Evolutionary conservation across 352 stramenopile genomes (phyloP).

Genomic region (Globisporangium megalacanthum): DNA sequence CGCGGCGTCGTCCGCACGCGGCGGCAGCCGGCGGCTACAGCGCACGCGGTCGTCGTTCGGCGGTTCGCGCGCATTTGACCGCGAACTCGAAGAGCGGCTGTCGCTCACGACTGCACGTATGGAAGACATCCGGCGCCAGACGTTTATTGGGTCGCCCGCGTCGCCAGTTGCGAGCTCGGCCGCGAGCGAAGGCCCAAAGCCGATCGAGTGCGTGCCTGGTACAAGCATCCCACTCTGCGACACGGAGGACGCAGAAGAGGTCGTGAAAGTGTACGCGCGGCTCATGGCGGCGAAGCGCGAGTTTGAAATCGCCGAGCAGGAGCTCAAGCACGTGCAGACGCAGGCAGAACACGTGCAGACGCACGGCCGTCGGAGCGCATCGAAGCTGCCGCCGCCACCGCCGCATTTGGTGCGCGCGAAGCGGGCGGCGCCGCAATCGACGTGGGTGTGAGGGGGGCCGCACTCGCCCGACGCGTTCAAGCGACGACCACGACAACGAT

Average conservation of each 20-base stretch:
- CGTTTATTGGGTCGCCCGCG: slow-evolving; percentile 10
- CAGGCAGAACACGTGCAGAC: slow-evolving; percentile 9
- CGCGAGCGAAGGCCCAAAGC: slow-evolving; percentile 6
- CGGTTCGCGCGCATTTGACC: slow-evolving; percentile 11
- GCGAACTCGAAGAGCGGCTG: slow-evolving; percentile 13
- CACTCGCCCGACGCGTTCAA: background rate
- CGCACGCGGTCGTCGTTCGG: slow-evolving; percentile 9
- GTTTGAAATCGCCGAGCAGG: slow-evolving; percentile 15
- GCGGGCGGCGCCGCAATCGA: slow-evolving; percentile 7
- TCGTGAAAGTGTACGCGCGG: slow-evolving; percentile 17
- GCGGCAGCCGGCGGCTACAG: slow-evolving; percentile 1
- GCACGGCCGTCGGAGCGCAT: slow-evolving; percentile 13
- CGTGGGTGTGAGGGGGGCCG: slow-evolving; percentile 7
- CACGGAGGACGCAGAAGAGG: slow-evolving; percentile 12
- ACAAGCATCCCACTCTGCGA: slow-evolving; percentile 13
- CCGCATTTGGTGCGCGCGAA: slow-evolving; percentile 5
- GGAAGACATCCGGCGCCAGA: slow-evolving; percentile 14
- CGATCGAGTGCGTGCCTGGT: slow-evolving; percentile 11
- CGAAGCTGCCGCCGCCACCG: slow-evolving; percentile 7
- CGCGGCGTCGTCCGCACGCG: background rate
- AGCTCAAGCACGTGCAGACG: slow-evolving; percentile 15
- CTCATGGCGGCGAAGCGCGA: slow-evolving; percentile 15
- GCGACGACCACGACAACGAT: slow-evolving; percentile 2
- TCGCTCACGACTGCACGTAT: slow-evolving; percentile 15
- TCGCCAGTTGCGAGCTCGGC: slow-evolving; percentile 6